phyloP scores from a whole-genome alignment of 352 stramenopile genomes.

The Blastocystis sp. region DNA sequence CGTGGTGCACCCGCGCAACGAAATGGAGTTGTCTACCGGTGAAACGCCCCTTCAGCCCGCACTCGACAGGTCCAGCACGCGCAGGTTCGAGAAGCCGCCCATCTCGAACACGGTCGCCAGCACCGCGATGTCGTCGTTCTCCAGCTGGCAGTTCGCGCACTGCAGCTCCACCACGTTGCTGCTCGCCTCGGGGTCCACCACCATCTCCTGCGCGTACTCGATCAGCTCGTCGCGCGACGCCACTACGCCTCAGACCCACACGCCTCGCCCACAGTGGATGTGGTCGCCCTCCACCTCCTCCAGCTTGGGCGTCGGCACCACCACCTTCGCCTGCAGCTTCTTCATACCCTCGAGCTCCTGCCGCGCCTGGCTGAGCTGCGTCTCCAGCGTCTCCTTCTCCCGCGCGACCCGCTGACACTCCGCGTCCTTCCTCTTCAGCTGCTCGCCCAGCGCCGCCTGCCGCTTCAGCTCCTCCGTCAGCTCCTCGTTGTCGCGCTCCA shows the following conservation, averaged over 20 bases:
- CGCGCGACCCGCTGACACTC: neutral
- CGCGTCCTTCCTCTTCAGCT: neutral
- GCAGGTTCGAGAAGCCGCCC: constrained; percentile 46
- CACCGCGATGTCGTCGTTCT: constrained; percentile 43
- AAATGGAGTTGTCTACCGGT: constrained; percentile 26
- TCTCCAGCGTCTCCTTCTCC: neutral
- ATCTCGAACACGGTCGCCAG: constrained; percentile 46
- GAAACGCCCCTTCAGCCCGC: neutral
- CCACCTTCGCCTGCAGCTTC: neutral
- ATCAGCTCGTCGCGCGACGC: constrained; percentile 25
- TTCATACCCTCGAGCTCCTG: neutral
- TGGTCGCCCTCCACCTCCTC: constrained; percentile 42
- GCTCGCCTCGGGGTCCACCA: constrained; percentile 1
- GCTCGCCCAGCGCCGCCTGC: neutral
- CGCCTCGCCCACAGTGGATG: neutral
- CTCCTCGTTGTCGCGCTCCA: constrained; percentile 60
- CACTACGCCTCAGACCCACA: constrained; percentile 18
- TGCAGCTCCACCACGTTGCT: constrained; percentile 28
- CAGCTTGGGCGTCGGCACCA: neutral
- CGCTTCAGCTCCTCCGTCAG: constrained; percentile 46
- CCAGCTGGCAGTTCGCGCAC: constrained; percentile 39
- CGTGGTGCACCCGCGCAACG: constrained; percentile 34
- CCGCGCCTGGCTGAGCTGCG: neutral
- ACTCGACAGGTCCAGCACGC: constrained; percentile 46
- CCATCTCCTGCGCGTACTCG: constrained; percentile 55